Evolutionary conservation across 306 rosid species (phyloP).

Genomic region (Delonix regia): DNA sequence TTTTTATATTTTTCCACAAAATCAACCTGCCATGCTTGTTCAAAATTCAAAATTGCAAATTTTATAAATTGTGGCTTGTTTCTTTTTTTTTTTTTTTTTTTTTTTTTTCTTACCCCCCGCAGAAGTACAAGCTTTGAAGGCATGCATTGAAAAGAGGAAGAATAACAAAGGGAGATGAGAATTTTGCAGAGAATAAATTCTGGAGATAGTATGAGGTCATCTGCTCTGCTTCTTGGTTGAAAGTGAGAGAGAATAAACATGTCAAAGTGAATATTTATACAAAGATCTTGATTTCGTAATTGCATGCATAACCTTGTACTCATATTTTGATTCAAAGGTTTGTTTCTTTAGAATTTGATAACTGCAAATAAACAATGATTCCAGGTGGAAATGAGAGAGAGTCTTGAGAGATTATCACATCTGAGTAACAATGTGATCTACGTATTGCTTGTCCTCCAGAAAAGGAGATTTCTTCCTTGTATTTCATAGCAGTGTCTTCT

Average conservation of each 20-base stretch:
- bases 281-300: not conserved
- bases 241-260: constrained; percentile 16
- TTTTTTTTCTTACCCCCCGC: too few species aligned
- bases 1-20: not conserved
- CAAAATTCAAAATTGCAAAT: not conserved
- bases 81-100: too few species aligned
- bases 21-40: constrained; percentile 2
- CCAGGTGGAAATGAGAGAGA: not conserved
- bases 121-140: constrained; percentile 83
- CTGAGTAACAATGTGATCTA: not conserved
- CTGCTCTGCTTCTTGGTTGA: constrained; percentile 20
- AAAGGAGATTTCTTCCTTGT: not conserved
- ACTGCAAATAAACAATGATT: constrained; percentile 13
- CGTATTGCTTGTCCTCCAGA: too few species aligned
- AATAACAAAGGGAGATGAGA: constrained; percentile 35
- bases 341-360: not conserved
- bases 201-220: not conserved
- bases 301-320: not conserved
- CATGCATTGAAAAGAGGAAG: constrained; percentile 67
- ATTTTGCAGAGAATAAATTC: constrained; percentile 18
- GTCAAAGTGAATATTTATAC: not conserved
- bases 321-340: not conserved
- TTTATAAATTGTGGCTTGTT: not conserved
- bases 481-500: not conserved
- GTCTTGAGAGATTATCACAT: not conserved